Evolutionary conservation across 2,329 filamentous ascomycete genomes (phyloP).

Genomic region (Penicillium paneum): DNA sequence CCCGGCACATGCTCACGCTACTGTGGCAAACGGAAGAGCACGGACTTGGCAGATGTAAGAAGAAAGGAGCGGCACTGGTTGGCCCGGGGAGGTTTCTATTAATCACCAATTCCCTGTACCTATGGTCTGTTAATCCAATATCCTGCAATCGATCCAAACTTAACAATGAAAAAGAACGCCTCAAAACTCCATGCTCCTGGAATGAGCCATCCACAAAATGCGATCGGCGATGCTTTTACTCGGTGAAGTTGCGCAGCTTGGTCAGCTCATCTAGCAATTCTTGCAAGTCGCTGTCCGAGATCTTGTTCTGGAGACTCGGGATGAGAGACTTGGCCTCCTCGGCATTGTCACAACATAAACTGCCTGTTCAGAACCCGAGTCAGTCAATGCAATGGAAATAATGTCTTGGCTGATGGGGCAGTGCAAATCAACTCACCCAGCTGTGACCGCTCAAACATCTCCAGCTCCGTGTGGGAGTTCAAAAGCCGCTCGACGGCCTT

Average conservation of each 20-base stretch:
- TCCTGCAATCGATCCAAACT: not conserved
- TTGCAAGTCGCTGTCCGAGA: slow-evolving; percentile 82
- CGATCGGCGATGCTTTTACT: slow-evolving; percentile 24
- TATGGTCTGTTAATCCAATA: not conserved
- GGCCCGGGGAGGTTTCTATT: slow-evolving; percentile 2
- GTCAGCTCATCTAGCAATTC: slow-evolving; percentile 86
- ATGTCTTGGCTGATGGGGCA: not conserved
- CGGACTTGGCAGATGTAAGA: not conserved
- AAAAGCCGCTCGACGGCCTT: slow-evolving; percentile 89
- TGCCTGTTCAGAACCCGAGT: slow-evolving; percentile 55
- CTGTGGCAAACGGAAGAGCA: slow-evolving; percentile 8
- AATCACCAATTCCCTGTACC: slow-evolving; percentile 5
- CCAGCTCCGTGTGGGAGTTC: slow-evolving; percentile 70
- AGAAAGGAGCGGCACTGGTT: not conserved
- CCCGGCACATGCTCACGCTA: slow-evolving; percentile 14
- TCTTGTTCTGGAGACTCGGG: slow-evolving; percentile 83
- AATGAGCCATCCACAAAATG: slow-evolving; percentile 5
- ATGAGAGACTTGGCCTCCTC: slow-evolving; percentile 97
- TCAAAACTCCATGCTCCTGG: slow-evolving; percentile 29
- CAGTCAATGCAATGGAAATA: not conserved
- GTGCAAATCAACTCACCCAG: slow-evolving; percentile 59
- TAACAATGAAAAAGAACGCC: slow-evolving; percentile 10
- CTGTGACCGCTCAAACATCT: slow-evolving; percentile 90
- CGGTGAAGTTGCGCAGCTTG: slow-evolving; percentile 61
- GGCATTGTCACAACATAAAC: slow-evolving; percentile 83